Percentiles rank a stretch among this genome's conserved stretches.
Evolutionary conservation across 306 rosid genomes (phyloP).

Genomic region (Inga oerstediana): DNA sequence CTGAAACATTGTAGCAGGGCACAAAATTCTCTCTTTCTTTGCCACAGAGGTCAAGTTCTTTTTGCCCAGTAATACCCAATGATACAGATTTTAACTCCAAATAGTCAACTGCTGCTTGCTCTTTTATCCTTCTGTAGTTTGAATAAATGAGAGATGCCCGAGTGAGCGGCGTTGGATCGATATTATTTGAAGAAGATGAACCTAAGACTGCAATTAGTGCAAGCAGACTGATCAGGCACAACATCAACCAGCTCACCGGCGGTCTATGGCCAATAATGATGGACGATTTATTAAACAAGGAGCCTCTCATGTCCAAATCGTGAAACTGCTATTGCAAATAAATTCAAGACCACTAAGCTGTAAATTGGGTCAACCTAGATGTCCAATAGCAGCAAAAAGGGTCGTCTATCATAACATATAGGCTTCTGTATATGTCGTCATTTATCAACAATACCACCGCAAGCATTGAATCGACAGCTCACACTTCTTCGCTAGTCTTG

Average conservation of each 20-base stretch:
- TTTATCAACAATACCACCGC: conserved; percentile 43
- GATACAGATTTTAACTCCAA: conserved; percentile 79
- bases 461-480: conserved; percentile 54
- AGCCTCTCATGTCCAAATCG: conserved; percentile 85
- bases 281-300: conserved; percentile 77
- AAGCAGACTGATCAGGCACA: conserved; percentile 66
- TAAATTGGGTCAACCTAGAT: conserved; percentile 46
- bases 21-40: conserved; percentile 86
- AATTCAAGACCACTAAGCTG: conserved; percentile 43
- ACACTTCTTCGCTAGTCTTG: conserved; percentile 39
- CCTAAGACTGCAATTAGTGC: conserved; percentile 74
- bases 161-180: conserved; percentile 48
- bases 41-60: conserved; percentile 78
- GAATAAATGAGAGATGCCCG: conserved; percentile 61
- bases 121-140: conserved; percentile 89
- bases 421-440: conserved; percentile 36
- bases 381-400: conserved; percentile 50
- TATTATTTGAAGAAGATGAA: conserved; percentile 64
- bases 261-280: conserved; percentile 68
- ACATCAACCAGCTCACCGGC: conserved; percentile 73
- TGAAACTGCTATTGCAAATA: conserved; percentile 33
- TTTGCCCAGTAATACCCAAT: conserved; percentile 50
- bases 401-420: conserved; percentile 45
- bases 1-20: conserved; percentile 92
- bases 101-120: conserved; percentile 82